Percentiles rank a stretch among this genome's conserved stretches.
Evolutionary conservation across 768 basidiomycete species (phyloP).

Genomic region (Cystobasidiopsis lactophilus): DNA sequence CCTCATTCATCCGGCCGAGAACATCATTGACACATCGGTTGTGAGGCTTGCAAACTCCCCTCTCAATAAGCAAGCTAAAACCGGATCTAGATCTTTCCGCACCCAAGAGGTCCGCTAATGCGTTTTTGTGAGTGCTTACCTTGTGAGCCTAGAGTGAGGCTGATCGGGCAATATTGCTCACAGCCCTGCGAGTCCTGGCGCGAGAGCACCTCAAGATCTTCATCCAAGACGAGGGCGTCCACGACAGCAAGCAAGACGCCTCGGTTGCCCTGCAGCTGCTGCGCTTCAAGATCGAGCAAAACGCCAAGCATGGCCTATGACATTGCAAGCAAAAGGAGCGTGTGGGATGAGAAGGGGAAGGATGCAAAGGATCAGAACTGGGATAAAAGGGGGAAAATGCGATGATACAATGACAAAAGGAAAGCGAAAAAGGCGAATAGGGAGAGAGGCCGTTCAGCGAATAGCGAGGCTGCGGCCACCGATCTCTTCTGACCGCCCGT

Average conservation of each 20-base stretch:
- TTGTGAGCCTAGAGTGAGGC: no score
- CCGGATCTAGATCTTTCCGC: conserved; percentile 45
- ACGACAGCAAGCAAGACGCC: conserved; percentile 80
- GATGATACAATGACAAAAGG: not conserved
- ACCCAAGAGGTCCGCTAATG: conserved; percentile 51
- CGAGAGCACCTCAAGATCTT: conserved; percentile 54
- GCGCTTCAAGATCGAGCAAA: conserved; percentile 54
- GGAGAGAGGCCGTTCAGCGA: not conserved
- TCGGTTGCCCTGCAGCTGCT: conserved; percentile 70
- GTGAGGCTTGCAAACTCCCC: conserved; percentile 16
- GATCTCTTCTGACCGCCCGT: not conserved
- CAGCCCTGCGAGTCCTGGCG: conserved; percentile 53
- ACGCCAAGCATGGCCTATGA: conserved; percentile 7
- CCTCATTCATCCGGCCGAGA: conserved; percentile 44
- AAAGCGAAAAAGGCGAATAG: no score
- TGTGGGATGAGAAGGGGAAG: not conserved
- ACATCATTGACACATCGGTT: conserved; percentile 64
- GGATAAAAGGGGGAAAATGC: not conserved
- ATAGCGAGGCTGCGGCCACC: not conserved
- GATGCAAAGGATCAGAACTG: not conserved
- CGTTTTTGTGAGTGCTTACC: no score
- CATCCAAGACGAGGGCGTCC: conserved; percentile 72
- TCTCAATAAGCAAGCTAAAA: not conserved
- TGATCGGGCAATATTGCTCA: no score
- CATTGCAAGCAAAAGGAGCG: no score